Conservation (phyloP, 108 stramenopile species). For the Skeletonema costatum region DNA sequence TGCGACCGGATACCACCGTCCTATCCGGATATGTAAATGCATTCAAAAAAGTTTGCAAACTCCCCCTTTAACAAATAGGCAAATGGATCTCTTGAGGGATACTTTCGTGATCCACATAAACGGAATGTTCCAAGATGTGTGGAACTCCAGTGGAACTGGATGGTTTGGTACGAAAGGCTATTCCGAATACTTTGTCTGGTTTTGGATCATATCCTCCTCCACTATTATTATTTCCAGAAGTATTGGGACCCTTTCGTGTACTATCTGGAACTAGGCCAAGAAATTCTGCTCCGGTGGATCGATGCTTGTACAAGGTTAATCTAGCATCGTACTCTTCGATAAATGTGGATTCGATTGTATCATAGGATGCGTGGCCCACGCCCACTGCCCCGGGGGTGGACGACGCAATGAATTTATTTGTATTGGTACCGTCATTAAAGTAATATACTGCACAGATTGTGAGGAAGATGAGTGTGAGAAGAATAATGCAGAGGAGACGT, state of each 20-base stretch:
- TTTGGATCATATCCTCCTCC: conserved; percentile 47
- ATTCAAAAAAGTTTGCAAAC: conserved; percentile 93
- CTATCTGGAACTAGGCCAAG: conserved; percentile 73
- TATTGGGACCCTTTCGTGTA: background rate
- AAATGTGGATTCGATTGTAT: conserved; percentile 15
- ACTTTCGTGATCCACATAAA: conserved; percentile 90
- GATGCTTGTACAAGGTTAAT: conserved; percentile 71
- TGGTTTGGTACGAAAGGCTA: conserved; percentile 92
- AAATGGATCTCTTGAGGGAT: conserved; percentile 93
- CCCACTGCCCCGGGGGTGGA: conserved; percentile 28
- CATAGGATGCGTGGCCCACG: conserved; percentile 28
- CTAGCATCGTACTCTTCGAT: conserved; percentile 28
- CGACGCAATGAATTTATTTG: background rate
- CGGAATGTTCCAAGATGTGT: conserved; percentile 93
- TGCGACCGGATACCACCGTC: conserved; percentile 86
- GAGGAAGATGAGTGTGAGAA: background rate
- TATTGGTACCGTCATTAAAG: background rate
- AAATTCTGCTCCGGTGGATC: conserved; percentile 71
- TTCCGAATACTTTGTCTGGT: conserved; percentile 94
- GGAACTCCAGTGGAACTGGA: conserved; percentile 84
- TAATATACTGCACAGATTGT: background rate
- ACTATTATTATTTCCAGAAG: background rate
- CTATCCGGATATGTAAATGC: conserved; percentile 95
- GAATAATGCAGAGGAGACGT: conserved; percentile 6
- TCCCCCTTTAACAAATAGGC: conserved; percentile 90